Evolutionary conservation across 1,284 basidiomycete species (phyloP).

Genomic region (Cryptococcus sp.): DNA sequence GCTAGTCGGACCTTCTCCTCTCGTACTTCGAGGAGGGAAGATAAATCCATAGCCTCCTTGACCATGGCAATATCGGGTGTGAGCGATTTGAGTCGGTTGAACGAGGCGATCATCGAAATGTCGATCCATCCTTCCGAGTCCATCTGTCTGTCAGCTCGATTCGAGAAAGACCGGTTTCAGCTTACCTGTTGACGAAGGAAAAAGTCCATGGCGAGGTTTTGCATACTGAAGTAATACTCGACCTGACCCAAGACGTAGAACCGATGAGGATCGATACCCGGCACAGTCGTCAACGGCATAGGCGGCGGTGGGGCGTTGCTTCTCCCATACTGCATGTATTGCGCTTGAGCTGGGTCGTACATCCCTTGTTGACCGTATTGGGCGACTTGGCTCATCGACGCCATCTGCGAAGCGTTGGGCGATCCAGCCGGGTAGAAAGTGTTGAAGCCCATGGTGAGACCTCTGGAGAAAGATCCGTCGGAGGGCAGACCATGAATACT

Average conservation of each 20-base stretch:
- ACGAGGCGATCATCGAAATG: conserved; percentile 71
- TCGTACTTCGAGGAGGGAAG: conserved; percentile 67
- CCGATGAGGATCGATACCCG: conserved; percentile 58
- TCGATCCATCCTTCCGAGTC: conserved; percentile 82
- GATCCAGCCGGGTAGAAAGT: background rate
- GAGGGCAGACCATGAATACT: conserved; percentile 5
- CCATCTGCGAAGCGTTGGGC: background rate
- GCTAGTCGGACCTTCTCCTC: conserved; percentile 60
- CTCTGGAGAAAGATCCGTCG: conserved; percentile 15
- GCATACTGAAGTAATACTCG: conserved; percentile 81
- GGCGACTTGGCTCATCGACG: background rate
- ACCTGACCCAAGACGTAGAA: conserved; percentile 67
- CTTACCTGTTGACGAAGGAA: conserved; percentile 68
- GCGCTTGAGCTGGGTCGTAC: background rate
- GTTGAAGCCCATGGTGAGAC: conserved; percentile 25
- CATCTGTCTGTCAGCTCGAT: conserved; percentile 57
- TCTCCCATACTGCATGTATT: conserved; percentile 1
- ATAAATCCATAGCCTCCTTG: conserved; percentile 63
- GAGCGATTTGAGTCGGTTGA: conserved; percentile 71
- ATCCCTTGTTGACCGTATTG: background rate
- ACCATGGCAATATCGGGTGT: conserved; percentile 64
- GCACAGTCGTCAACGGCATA: conserved; percentile 53
- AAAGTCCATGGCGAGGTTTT: conserved; percentile 78
- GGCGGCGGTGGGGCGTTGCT: conserved; percentile 50
- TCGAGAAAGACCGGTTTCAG: background rate